Evolutionary conservation across 2,329 filamentous ascomycete genomes (phyloP), one percentile per base, ranked within the genome.

Genomic region (Colletotrichum melonis): DNA sequence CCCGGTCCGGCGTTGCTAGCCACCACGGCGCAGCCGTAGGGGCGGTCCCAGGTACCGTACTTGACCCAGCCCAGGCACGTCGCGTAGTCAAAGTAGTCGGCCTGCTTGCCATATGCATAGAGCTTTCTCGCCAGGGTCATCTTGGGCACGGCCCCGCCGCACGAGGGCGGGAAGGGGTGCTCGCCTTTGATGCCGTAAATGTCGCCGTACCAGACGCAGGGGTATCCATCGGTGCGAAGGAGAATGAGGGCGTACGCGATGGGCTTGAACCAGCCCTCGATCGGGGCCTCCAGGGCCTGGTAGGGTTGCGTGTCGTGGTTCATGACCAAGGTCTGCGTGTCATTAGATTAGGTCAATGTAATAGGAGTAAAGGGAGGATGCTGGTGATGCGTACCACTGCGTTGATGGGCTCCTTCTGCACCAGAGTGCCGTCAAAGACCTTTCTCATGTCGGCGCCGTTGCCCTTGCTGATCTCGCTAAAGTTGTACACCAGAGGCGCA

Each of bases 191-290:
- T 89, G 26, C 92, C 92, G 81, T 93, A 93, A 2, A 94, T 80
- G 77, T 94, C 92, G 42, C 92, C 92, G 80, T 92, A 94, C 81
- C 93, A 94, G 42, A 93, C 83, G 77, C 90, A 93, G 0, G 92
- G 92, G 72, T 90, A 89, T 26, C 92, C 92, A 24, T 88, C 83
- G 57, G 84, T 79, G 32, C 91, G 88, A 30, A 95, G 88, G 1
- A 95, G 88, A 68, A 94, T 94, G 57, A 95, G 86, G 0, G 92
- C 84, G 80, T 95, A 94, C 14, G 92, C 93, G 19, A 94, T 85
- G 0, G 92, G 88, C 80, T 94, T 94, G 84, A 95, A 93, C 82
- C 89, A 92, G 30, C 86, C 85, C 68, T 90, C 87, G 54, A 95
- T 89, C 1, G 88, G 88, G 0, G 90, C 89, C 76, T 89, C 75